phyloP scores from a whole-genome alignment of 495 filamentous ascomycete genomes.

The Parmelia sp. region DNA sequence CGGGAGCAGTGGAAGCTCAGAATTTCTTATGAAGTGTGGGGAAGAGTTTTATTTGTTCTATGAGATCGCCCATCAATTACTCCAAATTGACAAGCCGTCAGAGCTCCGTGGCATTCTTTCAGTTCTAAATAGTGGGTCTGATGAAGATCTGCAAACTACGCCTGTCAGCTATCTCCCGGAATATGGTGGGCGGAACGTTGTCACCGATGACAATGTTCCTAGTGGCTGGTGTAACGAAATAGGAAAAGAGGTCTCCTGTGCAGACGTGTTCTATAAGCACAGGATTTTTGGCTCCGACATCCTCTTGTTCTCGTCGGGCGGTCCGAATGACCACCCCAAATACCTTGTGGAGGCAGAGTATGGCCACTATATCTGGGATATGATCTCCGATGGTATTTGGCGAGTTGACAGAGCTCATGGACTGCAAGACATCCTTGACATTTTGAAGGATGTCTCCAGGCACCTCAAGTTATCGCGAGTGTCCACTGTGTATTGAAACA shows the following conservation, averaged over 20 bases:
- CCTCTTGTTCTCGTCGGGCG: not conserved
- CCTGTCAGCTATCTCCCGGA: not conserved
- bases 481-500: too few relatives aligned
- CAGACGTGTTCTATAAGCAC: not conserved
- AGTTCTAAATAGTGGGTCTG: not conserved
- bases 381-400: not conserved
- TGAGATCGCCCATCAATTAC: not conserved
- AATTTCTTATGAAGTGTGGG: not conserved
- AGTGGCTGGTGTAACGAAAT: not conserved
- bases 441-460: not conserved
- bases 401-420: not conserved
- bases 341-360: not conserved
- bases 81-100: not conserved
- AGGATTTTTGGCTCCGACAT: not conserved
- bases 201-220: not conserved
- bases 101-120: not conserved
- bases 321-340: not conserved
- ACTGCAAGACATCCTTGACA: not conserved
- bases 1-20: not conserved
- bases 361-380: not conserved
- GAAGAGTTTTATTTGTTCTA: not conserved
- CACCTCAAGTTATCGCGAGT: not conserved
- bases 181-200: not conserved
- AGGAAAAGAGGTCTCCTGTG: not conserved
- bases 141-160: not conserved